phyloP scores from a whole-genome alignment of 495 filamentous ascomycete genomes.

The Hypoxylon rickii region DNA sequence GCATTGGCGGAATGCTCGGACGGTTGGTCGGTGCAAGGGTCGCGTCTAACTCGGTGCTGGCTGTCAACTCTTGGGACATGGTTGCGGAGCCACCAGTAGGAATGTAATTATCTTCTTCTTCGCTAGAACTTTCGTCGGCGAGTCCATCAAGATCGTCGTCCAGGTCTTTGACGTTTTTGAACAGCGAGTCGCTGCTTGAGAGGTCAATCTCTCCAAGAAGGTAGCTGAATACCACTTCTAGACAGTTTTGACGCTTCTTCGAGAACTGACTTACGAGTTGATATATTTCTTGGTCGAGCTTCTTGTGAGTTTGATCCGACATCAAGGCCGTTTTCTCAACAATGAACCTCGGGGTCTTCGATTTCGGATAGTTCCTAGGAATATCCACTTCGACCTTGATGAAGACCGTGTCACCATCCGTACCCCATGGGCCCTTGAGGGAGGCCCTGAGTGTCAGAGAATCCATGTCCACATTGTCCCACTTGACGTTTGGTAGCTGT shows the following conservation, averaged over 20 bases:
- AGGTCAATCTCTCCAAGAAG: conserved; percentile 81
- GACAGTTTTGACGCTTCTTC: conserved; percentile 70
- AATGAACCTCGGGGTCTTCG: conserved; percentile 65
- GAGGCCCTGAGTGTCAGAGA: conserved; percentile 73
- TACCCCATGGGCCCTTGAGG: conserved; percentile 85
- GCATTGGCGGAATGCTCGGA: conserved; percentile 76
- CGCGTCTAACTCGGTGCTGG: conserved; percentile 55
- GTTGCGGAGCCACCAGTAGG: conserved; percentile 54
- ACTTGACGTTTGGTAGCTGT: conserved; percentile 81
- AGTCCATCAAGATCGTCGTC: conserved; percentile 64
- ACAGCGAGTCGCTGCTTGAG: conserved; percentile 72
- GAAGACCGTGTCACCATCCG: conserved; percentile 69
- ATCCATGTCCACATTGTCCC: conserved; percentile 84
- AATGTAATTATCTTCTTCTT: conserved; percentile 77
- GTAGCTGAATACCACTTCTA: conserved; percentile 82
- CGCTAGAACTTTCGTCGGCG: conserved; percentile 75
- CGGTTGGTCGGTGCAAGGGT: conserved; percentile 63
- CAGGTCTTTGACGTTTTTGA: conserved; percentile 65
- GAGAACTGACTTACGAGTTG: conserved; percentile 72
- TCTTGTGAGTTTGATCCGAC: conserved; percentile 66
- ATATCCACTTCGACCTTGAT: conserved; percentile 81
- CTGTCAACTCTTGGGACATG: conserved; percentile 61
- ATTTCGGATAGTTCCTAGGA: conserved; percentile 74
- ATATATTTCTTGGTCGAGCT: conserved; percentile 67
- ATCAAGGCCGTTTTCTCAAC: conserved; percentile 82